A percentile compares a stretch with the other conserved stretches of the same genome.
These are phyloP conservation scores for Pelargonium cotyledonis DNA, from an alignment of 441 rosid genomes.

Conservation along the genomic window DNA sequence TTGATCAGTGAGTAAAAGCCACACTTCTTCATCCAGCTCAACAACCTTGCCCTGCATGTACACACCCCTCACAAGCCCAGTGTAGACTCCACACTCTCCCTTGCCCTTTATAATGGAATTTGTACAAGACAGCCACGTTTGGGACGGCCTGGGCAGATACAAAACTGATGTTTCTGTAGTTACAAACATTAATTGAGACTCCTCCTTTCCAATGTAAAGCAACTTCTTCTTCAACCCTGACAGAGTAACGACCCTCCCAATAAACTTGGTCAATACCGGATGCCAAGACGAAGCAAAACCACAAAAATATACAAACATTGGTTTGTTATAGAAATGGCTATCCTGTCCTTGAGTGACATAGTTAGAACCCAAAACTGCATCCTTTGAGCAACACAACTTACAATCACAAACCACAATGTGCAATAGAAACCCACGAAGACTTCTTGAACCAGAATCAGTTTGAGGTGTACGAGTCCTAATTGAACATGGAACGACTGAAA, in stretches of 20 bases:
- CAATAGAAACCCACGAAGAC: constrained; percentile 56
- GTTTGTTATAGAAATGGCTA: constrained; percentile 37
- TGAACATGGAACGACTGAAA: constrained; percentile 60
- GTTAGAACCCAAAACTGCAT: constrained; percentile 15
- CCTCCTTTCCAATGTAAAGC: constrained; percentile 43
- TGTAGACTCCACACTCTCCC: constrained; percentile 52
- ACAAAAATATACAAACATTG: constrained; percentile 50
- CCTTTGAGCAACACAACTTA: constrained; percentile 30
- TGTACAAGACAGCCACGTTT: constrained; percentile 24
- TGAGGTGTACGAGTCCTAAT: not conserved
- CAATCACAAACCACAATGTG: constrained; percentile 55
- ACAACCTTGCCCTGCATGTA: constrained; percentile 71
- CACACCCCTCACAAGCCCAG: constrained; percentile 60
- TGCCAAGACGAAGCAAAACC: constrained; percentile 66
- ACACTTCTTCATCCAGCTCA: constrained; percentile 77
- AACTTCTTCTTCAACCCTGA: constrained; percentile 66
- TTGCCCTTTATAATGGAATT: constrained; percentile 31
- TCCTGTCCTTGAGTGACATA: not conserved
- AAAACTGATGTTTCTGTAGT: constrained; percentile 46
- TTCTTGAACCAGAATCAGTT: constrained; percentile 22
- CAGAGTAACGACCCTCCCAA: constrained; percentile 41
- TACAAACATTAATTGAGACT: constrained; percentile 52
- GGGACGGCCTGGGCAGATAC: constrained; percentile 31
- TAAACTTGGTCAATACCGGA: constrained; percentile 58
- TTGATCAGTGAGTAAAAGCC: constrained; percentile 74